phyloP scores from a whole-genome alignment of 257 asterid species.

The Cordia subcordata region DNA sequence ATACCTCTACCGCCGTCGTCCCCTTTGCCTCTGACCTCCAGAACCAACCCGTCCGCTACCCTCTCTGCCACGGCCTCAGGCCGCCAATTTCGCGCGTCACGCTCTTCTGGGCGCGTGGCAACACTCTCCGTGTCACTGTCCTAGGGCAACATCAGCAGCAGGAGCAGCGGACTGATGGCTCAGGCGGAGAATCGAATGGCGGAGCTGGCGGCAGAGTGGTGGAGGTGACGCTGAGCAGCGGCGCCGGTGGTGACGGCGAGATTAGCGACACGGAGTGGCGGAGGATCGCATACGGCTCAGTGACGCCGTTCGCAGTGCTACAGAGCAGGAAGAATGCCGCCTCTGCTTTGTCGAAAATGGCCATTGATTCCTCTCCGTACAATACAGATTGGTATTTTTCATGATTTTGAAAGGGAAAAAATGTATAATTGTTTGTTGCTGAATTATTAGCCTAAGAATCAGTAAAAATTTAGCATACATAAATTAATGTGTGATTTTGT shows the following conservation, averaged over 20 bases:
- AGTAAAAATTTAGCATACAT: too few relatives aligned
- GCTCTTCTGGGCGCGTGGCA: conserved; percentile 85
- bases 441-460: not conserved
- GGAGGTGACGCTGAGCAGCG: conserved; percentile 56
- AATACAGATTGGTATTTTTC: conserved; percentile 51
- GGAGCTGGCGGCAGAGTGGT: conserved; percentile 58
- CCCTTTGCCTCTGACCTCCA: not conserved
- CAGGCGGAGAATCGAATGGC: conserved; percentile 16
- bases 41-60: conserved; percentile 33
- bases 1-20: not conserved
- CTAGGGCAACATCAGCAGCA: conserved; percentile 27
- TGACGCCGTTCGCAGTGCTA: conserved; percentile 86
- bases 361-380: conserved; percentile 30
- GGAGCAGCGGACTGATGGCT: conserved; percentile 12
- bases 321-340: conserved; percentile 67
- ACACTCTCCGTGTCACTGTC: conserved; percentile 76
- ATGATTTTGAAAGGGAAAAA: not conserved
- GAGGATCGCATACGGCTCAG: conserved; percentile 82
- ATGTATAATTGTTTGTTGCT: not conserved
- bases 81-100: conserved; percentile 58
- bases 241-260: conserved; percentile 44
- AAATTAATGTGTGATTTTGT: not conserved
- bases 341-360: conserved; percentile 23
- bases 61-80: conserved; percentile 49
- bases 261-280: conserved; percentile 57